Evolutionary conservation across 2,329 filamentous ascomycete genomes (phyloP), one percentile per base, ranked within the genome.

Genomic region (Fulvia fulva): DNA sequence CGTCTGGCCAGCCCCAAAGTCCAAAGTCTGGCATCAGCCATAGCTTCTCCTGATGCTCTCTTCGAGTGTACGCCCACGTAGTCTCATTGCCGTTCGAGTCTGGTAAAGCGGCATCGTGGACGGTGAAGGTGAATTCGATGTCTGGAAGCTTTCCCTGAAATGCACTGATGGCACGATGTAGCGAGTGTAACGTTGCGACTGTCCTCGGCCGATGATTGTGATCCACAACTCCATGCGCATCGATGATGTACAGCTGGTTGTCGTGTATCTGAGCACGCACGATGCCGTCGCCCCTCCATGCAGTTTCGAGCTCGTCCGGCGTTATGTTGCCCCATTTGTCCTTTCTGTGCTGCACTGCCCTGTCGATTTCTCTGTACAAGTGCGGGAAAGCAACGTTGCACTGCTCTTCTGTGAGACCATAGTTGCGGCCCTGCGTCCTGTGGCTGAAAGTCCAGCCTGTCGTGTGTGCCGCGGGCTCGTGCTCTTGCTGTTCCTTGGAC

Each of bases 11-110:
- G 73, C 78, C 26, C 76, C 73, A 77, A 73, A 81, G 68, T 19
- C 77, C 78, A 56, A 81, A 81, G 59, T 81, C 79, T 0, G 80
- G 79, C 73, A 82, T 81, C 21, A 81, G 67, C 79, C 79, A 81
- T 6, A 73, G 66, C n/a, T 66, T 67, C 41, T 78, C 73, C 21
- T 73, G 69, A 11, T 74, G 23, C 63, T 70, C 47, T 32, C 43
- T 53, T 34, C 53, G 62, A 19, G 62, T 66, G 46, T 61, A 68
- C 23, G 65, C 65, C 66, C 65, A 69, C 14, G 61, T 64, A 14
- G 67, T 66, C 45, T 67, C 51, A 5, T 65, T 68, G 5, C 60
- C 61, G 21, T 59, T 22, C 19, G 55, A 23, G 23, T 61, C 47
- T 12, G 57, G 41, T n/a, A 63, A 55, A 6, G 60, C 53, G 52